Evolutionary conservation across 2,329 filamentous ascomycete genomes (phyloP).

Genomic region (Colletotrichum lentis): DNA sequence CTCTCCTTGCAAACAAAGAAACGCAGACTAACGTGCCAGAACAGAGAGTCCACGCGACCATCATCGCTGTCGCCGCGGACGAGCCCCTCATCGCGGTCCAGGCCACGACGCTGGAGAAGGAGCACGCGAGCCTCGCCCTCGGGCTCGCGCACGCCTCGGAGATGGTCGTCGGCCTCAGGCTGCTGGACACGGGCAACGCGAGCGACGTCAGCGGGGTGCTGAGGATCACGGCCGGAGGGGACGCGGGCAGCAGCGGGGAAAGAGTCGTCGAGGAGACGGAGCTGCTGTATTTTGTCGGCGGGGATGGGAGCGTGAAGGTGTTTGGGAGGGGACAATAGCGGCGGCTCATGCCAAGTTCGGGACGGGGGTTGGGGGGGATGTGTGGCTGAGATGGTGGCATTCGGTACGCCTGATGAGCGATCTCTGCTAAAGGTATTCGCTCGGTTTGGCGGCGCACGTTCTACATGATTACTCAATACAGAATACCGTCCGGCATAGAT

Average conservation of each 20-base stretch:
- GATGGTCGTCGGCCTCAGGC: constrained; percentile 74
- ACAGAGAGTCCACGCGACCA: constrained; percentile 69
- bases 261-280: constrained; percentile 67
- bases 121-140: constrained; percentile 75
- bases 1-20: background rate
- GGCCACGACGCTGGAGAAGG: constrained; percentile 71
- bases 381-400: no score
- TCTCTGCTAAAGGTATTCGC: no score
- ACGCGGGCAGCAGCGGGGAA: constrained; percentile 36
- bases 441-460: background rate
- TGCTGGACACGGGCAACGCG: constrained; percentile 87
- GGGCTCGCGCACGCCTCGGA: constrained; percentile 77
- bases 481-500: background rate
- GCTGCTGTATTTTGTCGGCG: constrained; percentile 80
- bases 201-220: constrained; percentile 90
- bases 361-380: no score
- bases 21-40: constrained; percentile 14
- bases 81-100: constrained; percentile 71
- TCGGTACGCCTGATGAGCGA: no score
- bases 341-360: background rate
- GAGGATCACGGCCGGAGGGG: constrained; percentile 70
- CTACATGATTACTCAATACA: background rate
- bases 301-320: constrained; percentile 81
- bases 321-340: constrained; percentile 79
- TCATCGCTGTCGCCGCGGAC: constrained; percentile 77